Conservation (phyloP, 2,329 filamentous ascomycete genomes). For the Lachnellula arida region DNA sequence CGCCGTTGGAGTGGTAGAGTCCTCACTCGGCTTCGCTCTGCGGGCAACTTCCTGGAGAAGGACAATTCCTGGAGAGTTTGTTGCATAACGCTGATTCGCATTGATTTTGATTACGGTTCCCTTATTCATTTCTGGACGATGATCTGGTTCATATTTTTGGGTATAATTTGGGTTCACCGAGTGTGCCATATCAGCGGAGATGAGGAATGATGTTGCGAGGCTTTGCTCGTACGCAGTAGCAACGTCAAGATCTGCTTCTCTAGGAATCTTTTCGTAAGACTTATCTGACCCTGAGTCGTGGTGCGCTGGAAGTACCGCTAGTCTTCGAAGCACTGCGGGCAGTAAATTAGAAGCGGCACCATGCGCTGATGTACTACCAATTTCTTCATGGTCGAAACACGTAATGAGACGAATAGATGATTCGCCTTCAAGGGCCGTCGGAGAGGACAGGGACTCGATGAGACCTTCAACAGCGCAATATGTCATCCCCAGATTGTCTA, state of each 20-base stretch:
- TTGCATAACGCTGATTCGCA: constrained; percentile 94
- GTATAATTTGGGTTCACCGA: constrained; percentile 93
- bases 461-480: constrained; percentile 86
- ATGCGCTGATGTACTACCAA: constrained; percentile 87
- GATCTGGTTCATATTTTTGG: constrained; percentile 84
- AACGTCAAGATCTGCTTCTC: constrained; percentile 54
- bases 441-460: constrained; percentile 67
- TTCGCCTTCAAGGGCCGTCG: constrained; percentile 67
- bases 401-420: constrained; percentile 83
- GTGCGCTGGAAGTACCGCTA: constrained; percentile 69
- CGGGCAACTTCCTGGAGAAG: constrained; percentile 82
- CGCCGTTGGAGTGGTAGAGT: constrained; percentile 51
- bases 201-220: constrained; percentile 81
- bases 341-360: constrained; percentile 91
- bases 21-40: constrained; percentile 46
- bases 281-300: constrained; percentile 51
- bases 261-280: constrained; percentile 55
- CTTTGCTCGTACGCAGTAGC: constrained; percentile 91
- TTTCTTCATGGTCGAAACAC: constrained; percentile 97
- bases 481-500: constrained; percentile 96
- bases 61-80: constrained; percentile 92
- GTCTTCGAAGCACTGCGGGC: constrained; percentile 77
- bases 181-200: constrained; percentile 98
- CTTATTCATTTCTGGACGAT: constrained; percentile 93
- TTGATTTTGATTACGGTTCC: constrained; percentile 98